Percentiles rank a stretch among this genome's conserved stretches.
These are phyloP conservation scores for Ganoderma multipileum DNA, from an alignment of 1,284 basidiomycete species.

Conservation along the genomic window DNA sequence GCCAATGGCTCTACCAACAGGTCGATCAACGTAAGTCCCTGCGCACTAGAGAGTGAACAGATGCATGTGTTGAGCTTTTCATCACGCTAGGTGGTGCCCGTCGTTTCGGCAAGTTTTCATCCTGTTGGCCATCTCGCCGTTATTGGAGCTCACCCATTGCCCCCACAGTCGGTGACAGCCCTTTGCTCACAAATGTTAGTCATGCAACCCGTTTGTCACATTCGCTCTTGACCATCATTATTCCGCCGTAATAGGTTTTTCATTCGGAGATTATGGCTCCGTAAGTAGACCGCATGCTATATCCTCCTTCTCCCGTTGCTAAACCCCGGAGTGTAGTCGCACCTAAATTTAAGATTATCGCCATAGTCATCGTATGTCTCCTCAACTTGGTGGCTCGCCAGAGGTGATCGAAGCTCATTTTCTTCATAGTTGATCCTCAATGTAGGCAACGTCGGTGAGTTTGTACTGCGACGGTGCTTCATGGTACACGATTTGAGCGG, in stretches of 20 bases:
- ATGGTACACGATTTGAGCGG: no score
- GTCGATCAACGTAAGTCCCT: slow-evolving; percentile 13
- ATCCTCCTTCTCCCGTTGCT: neutral
- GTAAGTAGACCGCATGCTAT: neutral
- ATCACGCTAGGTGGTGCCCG: slow-evolving; percentile 1
- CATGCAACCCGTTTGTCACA: neutral
- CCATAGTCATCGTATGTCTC: no score
- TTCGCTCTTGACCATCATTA: neutral
- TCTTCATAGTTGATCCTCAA: no score
- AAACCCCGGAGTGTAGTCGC: slow-evolving; percentile 1
- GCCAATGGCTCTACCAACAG: neutral
- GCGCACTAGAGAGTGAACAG: neutral
- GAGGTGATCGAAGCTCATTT: no score
- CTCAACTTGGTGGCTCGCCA: no score
- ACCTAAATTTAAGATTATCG: neutral
- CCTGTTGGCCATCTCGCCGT: no score
- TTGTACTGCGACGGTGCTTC: no score
- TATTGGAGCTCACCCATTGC: no score
- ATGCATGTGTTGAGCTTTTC: no score
- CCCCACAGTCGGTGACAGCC: slow-evolving; percentile 11
- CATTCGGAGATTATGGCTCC: slow-evolving; percentile 14
- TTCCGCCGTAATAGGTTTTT: slow-evolving; percentile 15
- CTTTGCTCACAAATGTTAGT: slow-evolving; percentile 10
- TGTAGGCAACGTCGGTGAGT: no score
- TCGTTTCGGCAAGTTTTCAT: slow-evolving; percentile 2